phyloP scores from a whole-genome alignment of 1,139 yeast species.

The Sugiyamaella castrensis region DNA sequence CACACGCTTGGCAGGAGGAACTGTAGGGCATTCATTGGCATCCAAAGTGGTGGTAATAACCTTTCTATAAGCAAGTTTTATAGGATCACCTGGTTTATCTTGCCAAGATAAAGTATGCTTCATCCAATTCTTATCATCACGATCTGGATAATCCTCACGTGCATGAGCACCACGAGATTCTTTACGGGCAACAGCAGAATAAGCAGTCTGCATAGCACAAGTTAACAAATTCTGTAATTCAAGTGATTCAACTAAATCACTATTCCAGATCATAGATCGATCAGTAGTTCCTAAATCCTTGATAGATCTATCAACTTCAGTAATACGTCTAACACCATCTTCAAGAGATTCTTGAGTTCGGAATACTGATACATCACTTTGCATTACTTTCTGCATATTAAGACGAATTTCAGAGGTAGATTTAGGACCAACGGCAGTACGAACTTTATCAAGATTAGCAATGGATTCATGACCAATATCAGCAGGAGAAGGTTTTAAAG shows the following conservation, averaged over 20 bases:
- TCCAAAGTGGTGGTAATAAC: conserved; percentile 85
- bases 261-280: conserved; percentile 97
- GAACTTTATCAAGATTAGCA: conserved; percentile 81
- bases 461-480: conserved; percentile 88
- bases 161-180: conserved; percentile 99
- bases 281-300: conserved; percentile 80
- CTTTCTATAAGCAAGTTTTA: conserved; percentile 77
- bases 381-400: conserved; percentile 95
- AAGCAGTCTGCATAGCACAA: conserved; percentile 95
- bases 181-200: conserved; percentile 89
- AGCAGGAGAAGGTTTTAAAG: conserved; percentile 74
- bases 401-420: conserved; percentile 86
- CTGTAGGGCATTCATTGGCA: conserved; percentile 88
- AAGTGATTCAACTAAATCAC: conserved; percentile 92
- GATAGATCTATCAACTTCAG: conserved; percentile 70
- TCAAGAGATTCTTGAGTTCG: conserved; percentile 91
- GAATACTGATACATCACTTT: conserved; percentile 94
- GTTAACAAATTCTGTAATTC: conserved; percentile 96
- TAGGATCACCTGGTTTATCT: conserved; percentile 63
- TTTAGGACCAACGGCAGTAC: conserved; percentile 80
- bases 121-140: conserved; percentile 98
- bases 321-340: conserved; percentile 82
- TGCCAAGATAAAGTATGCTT: conserved; percentile 97
- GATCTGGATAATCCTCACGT: conserved; percentile 93
- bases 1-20: conserved; percentile 95